Base-by-base conservation (phyloP, 345 rosid genomes). In the Populus deltoides region DNA sequence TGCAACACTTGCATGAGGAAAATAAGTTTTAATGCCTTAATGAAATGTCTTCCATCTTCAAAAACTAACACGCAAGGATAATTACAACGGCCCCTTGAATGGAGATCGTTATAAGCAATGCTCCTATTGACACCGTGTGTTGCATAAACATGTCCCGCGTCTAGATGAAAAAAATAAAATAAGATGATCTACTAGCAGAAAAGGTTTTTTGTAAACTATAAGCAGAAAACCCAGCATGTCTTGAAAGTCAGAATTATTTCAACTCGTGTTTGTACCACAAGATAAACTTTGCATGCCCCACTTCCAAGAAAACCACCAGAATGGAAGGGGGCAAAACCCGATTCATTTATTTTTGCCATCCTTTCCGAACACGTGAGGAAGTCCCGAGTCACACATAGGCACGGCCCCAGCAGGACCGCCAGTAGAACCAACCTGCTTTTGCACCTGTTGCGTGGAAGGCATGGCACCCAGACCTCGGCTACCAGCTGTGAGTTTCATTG, bases 331-430 rank as follows among this genome's bases (percentile, higher is more conserved):
- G 41, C 45, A 57, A 6, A 38, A 57, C 33, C 29, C 16, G 22
- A 70, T 51, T 75, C 78, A 83, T 55, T 78, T 78, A 76, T 76
- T 78, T 70, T 78, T 66, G 62, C 71, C 49, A 68, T 74, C 77
- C 20, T 69, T 77, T 3, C 78, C 38, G 45, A 79, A 75, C 1
- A 83, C 70, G 18, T 55, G 82, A 41, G 85, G 75, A 35, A 68
- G 70, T 68, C 82, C 79, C 22, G 80, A 38, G 68, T 82, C 83
- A 84, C 84, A 67, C 8, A 77, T 61, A 8, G 81, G 85, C 73
- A 85, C 18, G 20, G 77, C 55, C 31, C 71, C 81, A 1, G 78
- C 31, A 66, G 78, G 70, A 62, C 53, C 11, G 45, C 51, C 66
- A n/a, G 71, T 67, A 13, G 70, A 75, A 74, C 59, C 75, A 24